phyloP scores from a whole-genome alignment of 345 rosid genomes.

The Raphanus sativus region DNA sequence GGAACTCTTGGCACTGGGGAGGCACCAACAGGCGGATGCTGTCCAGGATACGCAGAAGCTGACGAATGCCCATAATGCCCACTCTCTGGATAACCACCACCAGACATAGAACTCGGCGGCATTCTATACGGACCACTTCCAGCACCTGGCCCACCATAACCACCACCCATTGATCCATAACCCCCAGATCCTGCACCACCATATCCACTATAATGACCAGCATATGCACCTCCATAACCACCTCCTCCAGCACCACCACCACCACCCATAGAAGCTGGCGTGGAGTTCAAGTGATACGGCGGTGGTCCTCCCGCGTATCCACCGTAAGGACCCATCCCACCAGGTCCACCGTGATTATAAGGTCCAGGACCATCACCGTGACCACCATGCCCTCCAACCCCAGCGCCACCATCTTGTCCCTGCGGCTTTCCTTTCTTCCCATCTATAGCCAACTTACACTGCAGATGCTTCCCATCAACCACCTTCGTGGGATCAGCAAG shows the following conservation, averaged over 20 bases:
- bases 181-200: slow-evolving; percentile 60
- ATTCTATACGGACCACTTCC: slow-evolving; percentile 55
- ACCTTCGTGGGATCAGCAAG: slow-evolving; percentile 64
- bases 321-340: slow-evolving; percentile 41
- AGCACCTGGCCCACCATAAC: slow-evolving; percentile 35
- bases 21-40: slow-evolving; percentile 57
- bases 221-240: slow-evolving; percentile 46
- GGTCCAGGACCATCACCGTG: slow-evolving; percentile 51
- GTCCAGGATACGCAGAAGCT: slow-evolving; percentile 47
- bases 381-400: slow-evolving; percentile 40
- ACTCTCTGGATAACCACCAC: slow-evolving; percentile 60
- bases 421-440: slow-evolving; percentile 54
- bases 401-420: slow-evolving; percentile 34
- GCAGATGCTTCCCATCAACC: slow-evolving; percentile 65
- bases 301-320: slow-evolving; percentile 50
- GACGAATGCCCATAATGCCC: slow-evolving; percentile 55
- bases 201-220: slow-evolving; percentile 59
- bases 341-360: slow-evolving; percentile 30
- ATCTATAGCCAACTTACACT: slow-evolving; percentile 66
- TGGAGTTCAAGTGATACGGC: slow-evolving; percentile 53
- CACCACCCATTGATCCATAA: slow-evolving; percentile 37
- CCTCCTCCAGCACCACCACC: slow-evolving; percentile 31
- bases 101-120: slow-evolving; percentile 53
- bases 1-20: slow-evolving; percentile 71
- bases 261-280: slow-evolving; percentile 43